A percentile compares a stretch with the other conserved stretches of the same genome.
Evolutionary conservation across 129 eudicot species (phyloP).

Genomic region (Saussurea involucrata): DNA sequence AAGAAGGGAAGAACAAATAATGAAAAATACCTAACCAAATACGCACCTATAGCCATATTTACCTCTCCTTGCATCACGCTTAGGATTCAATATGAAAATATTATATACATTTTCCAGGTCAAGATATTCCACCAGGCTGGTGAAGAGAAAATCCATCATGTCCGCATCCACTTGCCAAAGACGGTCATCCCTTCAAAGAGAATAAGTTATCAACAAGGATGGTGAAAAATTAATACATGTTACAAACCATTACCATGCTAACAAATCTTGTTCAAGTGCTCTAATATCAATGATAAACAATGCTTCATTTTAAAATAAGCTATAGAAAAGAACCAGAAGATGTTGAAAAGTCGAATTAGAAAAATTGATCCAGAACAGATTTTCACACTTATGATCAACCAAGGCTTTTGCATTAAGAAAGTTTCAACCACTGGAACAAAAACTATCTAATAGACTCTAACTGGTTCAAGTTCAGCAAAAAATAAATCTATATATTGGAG

Average conservation of each 20-base stretch:
- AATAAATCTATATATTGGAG: neutral
- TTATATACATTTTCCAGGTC: slow-evolving; percentile 78
- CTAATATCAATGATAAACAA: neutral
- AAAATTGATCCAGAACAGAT: neutral
- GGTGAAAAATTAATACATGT: slow-evolving; percentile 3
- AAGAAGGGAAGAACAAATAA: neutral
- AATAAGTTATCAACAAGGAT: slow-evolving; percentile 2
- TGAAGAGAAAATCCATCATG: slow-evolving; percentile 73
- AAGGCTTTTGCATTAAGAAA: no score
- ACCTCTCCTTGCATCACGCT: slow-evolving; percentile 56
- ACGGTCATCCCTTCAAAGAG: slow-evolving; percentile 52
- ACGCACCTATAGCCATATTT: slow-evolving; percentile 88
- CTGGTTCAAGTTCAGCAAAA: neutral
- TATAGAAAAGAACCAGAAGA: neutral
- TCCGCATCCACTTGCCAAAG: slow-evolving; percentile 99
- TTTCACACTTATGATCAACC: no score
- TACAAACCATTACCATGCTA: slow-evolving; percentile 7
- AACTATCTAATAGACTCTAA: neutral
- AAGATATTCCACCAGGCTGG: slow-evolving; percentile 88
- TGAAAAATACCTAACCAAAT: neutral
- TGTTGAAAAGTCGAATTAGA: neutral
- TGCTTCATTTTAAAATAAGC: slow-evolving; percentile 8
- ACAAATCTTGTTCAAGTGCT: neutral
- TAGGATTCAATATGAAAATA: slow-evolving; percentile 82
- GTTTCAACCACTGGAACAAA: no score